Conservation (phyloP, 257 asterid genomes). For the Cinchona pubescens region DNA sequence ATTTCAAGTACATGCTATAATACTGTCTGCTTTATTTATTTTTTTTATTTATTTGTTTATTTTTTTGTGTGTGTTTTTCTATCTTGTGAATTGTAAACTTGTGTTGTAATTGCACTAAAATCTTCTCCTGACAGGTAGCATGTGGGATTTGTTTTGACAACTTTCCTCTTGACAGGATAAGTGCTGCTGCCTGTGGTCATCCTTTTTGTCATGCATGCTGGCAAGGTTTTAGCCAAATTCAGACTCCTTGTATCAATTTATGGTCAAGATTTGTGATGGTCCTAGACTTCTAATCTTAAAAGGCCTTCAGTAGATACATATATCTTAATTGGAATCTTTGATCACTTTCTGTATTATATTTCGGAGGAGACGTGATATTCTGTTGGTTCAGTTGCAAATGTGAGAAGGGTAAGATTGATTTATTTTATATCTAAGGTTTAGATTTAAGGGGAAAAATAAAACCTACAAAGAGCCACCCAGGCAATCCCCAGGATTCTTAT, state of each 20-base stretch:
- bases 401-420: not conserved
- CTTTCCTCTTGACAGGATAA: constrained; percentile 42
- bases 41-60: too few species aligned
- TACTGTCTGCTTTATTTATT: too few species aligned
- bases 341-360: not conserved
- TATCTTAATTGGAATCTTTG: not conserved
- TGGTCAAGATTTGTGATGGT: not conserved
- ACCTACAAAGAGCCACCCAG: too few species aligned
- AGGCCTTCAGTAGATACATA: not conserved
- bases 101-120: constrained; percentile 11
- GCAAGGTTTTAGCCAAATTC: constrained; percentile 49
- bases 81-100: not conserved
- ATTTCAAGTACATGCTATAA: not conserved
- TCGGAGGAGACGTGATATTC: not conserved
- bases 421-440: not conserved
- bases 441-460: not conserved
- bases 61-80: too few species aligned
- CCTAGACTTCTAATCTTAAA: not conserved
- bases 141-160: constrained; percentile 87
- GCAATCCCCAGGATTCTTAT: not conserved
- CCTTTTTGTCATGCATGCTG: constrained; percentile 80
- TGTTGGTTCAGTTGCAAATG: not conserved
- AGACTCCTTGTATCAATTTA: not conserved
- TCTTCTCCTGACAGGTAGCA: constrained; percentile 42
- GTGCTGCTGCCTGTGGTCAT: constrained; percentile 64